Conservation (phyloP, 805 yeast genomes). For the Spathaspora boniae region DNA sequence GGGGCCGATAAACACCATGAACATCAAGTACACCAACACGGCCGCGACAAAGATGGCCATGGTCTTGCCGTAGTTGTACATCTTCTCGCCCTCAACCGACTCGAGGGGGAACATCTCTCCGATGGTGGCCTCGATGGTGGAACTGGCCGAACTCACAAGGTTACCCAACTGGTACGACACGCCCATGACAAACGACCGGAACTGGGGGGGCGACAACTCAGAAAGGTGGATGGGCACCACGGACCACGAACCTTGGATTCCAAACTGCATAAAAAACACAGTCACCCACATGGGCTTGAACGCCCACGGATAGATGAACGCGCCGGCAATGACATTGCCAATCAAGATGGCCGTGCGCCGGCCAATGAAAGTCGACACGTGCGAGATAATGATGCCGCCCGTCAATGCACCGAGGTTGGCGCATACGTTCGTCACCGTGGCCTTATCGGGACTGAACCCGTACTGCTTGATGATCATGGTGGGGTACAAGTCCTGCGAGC, state of each 20-base stretch:
- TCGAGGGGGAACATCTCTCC: constrained; percentile 57
- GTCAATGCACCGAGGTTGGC: constrained; percentile 66
- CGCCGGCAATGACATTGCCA: constrained; percentile 52
- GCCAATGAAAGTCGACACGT: constrained; percentile 53
- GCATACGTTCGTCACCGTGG: constrained; percentile 58
- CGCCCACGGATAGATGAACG: constrained; percentile 60
- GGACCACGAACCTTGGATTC: constrained; percentile 75
- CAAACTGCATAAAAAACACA: constrained; percentile 55
- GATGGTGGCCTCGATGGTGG: constrained; percentile 62
- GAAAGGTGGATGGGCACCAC: constrained; percentile 61
- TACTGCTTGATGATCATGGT: constrained; percentile 55
- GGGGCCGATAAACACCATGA: constrained; percentile 57
- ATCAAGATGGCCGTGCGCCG: constrained; percentile 53
- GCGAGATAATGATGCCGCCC: constrained; percentile 64
- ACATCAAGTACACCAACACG: constrained; percentile 50
- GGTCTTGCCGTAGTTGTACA: constrained; percentile 58
- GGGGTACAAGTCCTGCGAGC: constrained; percentile 71
- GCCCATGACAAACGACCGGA: constrained; percentile 59
- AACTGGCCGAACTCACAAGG: constrained; percentile 65
- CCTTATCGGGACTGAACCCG: constrained; percentile 38
- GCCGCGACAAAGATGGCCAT: constrained; percentile 67
- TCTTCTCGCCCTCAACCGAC: too few relatives aligned
- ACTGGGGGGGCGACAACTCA: constrained; percentile 51
- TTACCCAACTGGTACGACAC: constrained; percentile 69
- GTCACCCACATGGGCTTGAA: constrained; percentile 18